Conservation (phyloP, 257 asterid species). For the Cruciata laevipes region DNA sequence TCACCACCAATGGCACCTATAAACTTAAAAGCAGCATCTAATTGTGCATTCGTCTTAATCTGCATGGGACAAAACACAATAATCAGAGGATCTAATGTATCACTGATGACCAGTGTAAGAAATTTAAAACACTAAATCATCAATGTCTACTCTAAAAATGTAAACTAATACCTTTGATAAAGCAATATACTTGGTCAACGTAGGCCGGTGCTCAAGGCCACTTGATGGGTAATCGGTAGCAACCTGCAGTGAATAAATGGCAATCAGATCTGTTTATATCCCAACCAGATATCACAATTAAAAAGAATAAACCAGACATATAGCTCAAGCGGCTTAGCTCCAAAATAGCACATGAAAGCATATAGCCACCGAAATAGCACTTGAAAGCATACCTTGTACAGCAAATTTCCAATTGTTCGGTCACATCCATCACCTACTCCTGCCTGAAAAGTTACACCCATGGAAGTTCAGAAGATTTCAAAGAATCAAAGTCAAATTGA, state of each 20-base stretch:
- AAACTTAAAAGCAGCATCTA: conserved; percentile 72
- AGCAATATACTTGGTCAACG: conserved; percentile 54
- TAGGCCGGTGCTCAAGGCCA: conserved; percentile 79
- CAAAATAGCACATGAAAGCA: no score
- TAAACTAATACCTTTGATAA: conserved; percentile 46
- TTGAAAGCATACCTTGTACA: conserved; percentile 57
- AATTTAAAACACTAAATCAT: not conserved
- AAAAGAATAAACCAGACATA: not conserved
- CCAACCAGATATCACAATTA: not conserved
- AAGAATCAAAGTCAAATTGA: not conserved
- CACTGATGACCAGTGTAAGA: not conserved
- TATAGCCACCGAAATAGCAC: not conserved
- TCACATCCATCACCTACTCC: conserved; percentile 72
- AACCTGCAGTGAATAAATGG: conserved; percentile 35
- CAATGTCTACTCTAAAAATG: conserved; percentile 2
- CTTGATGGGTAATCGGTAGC: conserved; percentile 79
- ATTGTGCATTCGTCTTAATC: conserved; percentile 72
- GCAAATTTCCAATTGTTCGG: conserved; percentile 67
- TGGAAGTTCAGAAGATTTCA: not conserved
- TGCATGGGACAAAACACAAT: conserved; percentile 17
- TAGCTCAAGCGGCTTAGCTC: not conserved
- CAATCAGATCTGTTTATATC: not conserved
- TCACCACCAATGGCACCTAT: conserved; percentile 51
- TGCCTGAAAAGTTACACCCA: conserved; percentile 44
- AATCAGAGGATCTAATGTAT: conserved; percentile 2